Base-by-base conservation (phyloP, 2,329 filamentous ascomycete species). In the Phyllosticta capitalensis region DNA sequence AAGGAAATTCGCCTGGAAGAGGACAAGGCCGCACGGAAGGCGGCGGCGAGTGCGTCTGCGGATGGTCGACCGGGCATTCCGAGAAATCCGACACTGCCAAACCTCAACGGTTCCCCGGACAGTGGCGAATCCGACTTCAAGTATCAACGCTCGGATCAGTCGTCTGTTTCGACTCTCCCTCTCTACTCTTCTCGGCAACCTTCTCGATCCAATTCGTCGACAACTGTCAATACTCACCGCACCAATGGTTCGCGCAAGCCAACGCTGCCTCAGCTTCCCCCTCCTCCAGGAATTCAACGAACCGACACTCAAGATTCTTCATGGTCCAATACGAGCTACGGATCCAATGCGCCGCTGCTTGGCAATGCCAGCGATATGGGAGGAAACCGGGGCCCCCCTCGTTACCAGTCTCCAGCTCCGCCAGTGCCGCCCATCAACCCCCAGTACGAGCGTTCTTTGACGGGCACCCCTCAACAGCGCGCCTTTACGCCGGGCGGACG, bases 271-370 rank as follows among this genome's bases (percentile, higher is more conserved):
- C 56, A 58, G 20, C 51, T 58, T 12, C 50, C 14, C 19, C 52
- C 28, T 2, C 22, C 17, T 65, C 54, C 22, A 70, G 72, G 58
- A 67, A 69, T 48, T 74, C 76, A 2, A 73, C 72, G 78, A 57
- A 70, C 71, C n/a, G 67, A 72, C 52, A 88, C 87, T 0, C 77
- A 80, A 62, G 74, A 76, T 19, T 86, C 86, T 0, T 74, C 73
- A 28, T 76, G 70, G 61, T 79, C 80, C 2, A 74, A 68, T 52
- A 66, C 76, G n/a, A 88, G 80, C 67, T 87, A 84, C 67, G 81
- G 79, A 12, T 84, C 86, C 2, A 83, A 86, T 62, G 80, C 82
- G 7, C 83, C 87, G 0, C 77, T 90, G 5, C 72, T 88, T 45
- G 73, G 75, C 19, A 78, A 82, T 61, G 84, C 85, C 5, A 79